Evolutionary conservation across 345 rosid genomes (phyloP).

Genomic region (Boechera divaricarpa): DNA sequence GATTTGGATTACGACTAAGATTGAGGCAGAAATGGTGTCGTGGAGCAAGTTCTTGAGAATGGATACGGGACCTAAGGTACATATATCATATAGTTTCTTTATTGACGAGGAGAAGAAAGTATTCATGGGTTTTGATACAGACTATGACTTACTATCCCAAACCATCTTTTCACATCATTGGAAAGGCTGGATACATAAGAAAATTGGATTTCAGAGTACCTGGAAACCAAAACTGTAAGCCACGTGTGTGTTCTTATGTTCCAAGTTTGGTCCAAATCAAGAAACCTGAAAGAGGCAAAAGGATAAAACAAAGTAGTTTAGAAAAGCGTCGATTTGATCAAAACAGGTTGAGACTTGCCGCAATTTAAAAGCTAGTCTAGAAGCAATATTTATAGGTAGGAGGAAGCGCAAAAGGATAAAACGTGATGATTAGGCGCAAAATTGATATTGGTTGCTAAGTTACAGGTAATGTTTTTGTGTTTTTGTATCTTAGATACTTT

Average conservation of each 20-base stretch:
- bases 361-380: background rate
- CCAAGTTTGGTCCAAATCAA: slow-evolving; percentile 4
- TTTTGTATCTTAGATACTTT: background rate
- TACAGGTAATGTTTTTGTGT: slow-evolving; percentile 14
- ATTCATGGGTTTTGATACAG: background rate
- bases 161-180: background rate
- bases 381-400: too few relatives aligned
- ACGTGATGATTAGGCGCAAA: too few relatives aligned
- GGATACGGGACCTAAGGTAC: background rate
- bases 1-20: background rate
- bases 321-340: background rate
- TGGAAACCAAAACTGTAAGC: background rate
- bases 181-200: background rate
- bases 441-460: slow-evolving; percentile 15
- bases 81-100: background rate
- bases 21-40: background rate
- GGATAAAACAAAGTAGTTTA: background rate
- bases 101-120: background rate
- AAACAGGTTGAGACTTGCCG: background rate
- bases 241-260: background rate
- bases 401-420: background rate
- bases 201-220: background rate
- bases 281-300: background rate
- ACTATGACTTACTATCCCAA: background rate
- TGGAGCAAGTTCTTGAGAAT: background rate